Evolutionary conservation across 768 basidiomycete species (phyloP), one percentile per base, ranked within the genome.

Genomic region (Porpolomopsis calyptriformis): DNA sequence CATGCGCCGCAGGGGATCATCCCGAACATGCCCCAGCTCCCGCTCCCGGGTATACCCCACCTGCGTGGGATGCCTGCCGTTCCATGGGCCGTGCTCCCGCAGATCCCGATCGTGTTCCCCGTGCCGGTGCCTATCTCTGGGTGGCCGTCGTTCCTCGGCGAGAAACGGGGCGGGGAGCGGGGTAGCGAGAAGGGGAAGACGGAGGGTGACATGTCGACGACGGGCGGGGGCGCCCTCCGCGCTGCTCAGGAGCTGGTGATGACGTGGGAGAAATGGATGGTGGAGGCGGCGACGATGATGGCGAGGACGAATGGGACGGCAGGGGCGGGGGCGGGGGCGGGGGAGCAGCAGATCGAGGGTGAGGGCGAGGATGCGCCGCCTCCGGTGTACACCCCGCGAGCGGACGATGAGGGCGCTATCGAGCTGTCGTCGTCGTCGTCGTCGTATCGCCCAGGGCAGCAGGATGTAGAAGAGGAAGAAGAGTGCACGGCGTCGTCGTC

Each of bases 41-140:
- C 65, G 60, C 65, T 60, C n/a, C 77, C 75, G 7, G 70, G 72
- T 26, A 70, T 82, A 31, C 77, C 78, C n/a, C 65, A 74, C 46
- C 64, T 85, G n/a, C 81, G 77, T 4, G 81, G 77, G 49, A 74
- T 87, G 46, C 78, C 81, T 22, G 68, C 71, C 33, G 74, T 79
- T 40, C 74, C 76, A 26, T 80, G 79, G 80, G 69, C 59, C 37
- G 72, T 73, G 22, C 57, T 83, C 12, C 79, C 80, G 4, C 81
- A 82, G 50, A 70, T 84, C 47, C 82, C 82, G 2, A 69, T 85
- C 63, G 82, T 85, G 10, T 88, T 90, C 72, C 85, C 87, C 14
- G 73, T 88, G 19, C 74, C 80, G 49, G 77, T 88, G 12, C 84
- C 87, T 3, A 70, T 71, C 57, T 75, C 82, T 25, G 71, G 67